Evolutionary conservation across 1,284 basidiomycete species (phyloP).

Genomic region (Irpex sp.): DNA sequence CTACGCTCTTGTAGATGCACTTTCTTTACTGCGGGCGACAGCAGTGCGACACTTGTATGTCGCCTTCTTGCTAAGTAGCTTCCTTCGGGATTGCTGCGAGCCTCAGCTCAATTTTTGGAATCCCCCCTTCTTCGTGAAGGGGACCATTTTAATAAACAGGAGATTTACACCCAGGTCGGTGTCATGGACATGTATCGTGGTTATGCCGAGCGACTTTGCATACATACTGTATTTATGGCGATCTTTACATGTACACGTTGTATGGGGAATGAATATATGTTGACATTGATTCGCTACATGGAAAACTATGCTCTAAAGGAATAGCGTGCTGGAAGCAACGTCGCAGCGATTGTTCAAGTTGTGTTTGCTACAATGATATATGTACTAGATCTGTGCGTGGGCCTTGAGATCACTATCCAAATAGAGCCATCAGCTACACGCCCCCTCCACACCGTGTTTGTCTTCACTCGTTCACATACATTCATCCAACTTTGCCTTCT

Average conservation of each 20-base stretch:
- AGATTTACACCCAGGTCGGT: no score
- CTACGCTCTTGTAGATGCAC: neutral
- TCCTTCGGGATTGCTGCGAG: constrained; percentile 4
- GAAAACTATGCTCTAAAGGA: no score
- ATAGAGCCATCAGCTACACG: constrained; percentile 23
- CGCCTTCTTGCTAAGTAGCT: neutral
- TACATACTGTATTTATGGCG: no score
- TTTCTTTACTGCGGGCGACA: neutral
- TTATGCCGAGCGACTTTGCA: no score
- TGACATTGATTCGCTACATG: no score
- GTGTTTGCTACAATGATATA: no score
- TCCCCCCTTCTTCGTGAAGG: constrained; percentile 27
- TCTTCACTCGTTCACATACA: constrained; percentile 10
- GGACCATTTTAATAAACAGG: neutral
- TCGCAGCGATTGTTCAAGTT: no score
- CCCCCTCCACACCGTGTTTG: constrained; percentile 17
- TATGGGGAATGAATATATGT: neutral
- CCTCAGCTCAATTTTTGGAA: constrained; percentile 28
- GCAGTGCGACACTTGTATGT: neutral
- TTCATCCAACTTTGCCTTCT: neutral
- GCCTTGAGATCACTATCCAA: constrained; percentile 14
- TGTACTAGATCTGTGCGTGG: neutral
- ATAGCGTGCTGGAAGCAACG: no score
- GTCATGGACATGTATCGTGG: no score
- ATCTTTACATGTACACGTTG: neutral